Evolutionary conservation across 176 grass and related monocot species (phyloP).

Genomic region (Eragrostis nindensis): DNA sequence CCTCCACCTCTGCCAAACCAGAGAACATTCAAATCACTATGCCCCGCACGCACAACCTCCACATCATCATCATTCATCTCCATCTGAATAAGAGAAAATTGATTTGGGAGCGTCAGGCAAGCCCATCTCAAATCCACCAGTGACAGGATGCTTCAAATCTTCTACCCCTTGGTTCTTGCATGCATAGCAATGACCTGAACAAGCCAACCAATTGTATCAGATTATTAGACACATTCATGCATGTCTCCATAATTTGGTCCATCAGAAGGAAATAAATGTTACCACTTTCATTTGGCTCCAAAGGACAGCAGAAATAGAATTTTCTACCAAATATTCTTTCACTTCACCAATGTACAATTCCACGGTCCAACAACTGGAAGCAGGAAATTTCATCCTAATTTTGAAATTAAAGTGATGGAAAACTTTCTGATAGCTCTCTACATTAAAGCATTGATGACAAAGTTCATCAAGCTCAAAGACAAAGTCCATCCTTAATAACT

Average conservation of each 20-base stretch:
- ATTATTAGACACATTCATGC: not conserved
- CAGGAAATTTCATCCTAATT: constrained; percentile 2
- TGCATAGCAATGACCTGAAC: constrained; percentile 11
- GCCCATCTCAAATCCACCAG: not conserved
- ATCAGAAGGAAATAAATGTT: not conserved
- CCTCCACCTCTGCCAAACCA: too few relatives aligned
- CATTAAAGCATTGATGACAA: not conserved
- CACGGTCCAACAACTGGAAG: not conserved
- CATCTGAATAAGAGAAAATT: not conserved
- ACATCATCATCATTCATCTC: not conserved
- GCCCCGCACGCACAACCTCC: not conserved
- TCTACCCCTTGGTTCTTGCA: constrained; percentile 32
- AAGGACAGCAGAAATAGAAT: not conserved
- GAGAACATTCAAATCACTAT: too few relatives aligned
- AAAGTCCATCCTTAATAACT: not conserved
- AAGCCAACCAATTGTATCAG: not conserved
- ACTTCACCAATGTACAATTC: constrained; percentile 26
- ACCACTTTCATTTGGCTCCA: constrained; percentile 17
- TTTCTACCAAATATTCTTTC: constrained; percentile 32
- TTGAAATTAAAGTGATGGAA: constrained; percentile 39
- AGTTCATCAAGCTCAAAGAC: not conserved
- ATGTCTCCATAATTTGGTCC: not conserved
- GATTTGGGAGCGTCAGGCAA: not conserved
- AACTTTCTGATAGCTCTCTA: not conserved
- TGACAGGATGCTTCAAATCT: constrained; percentile 11